These are phyloP conservation scores for Cicer yamashitae DNA, from an alignment of 306 rosid species.

Conservation along the genomic window DNA sequence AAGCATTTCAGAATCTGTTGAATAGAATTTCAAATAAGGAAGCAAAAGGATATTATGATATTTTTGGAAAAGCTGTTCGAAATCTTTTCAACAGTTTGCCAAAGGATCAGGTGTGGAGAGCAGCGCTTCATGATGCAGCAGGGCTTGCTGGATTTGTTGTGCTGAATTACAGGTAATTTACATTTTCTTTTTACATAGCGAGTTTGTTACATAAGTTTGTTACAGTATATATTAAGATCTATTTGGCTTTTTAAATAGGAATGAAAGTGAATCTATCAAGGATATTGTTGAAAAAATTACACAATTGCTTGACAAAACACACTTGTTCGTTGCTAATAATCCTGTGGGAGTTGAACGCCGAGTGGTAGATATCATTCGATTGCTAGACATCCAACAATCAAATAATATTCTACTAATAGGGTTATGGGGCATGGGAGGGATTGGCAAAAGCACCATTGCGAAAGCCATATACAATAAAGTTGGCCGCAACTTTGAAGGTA, in stretches of 20 bases:
- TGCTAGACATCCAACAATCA: neutral
- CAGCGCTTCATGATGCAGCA: too few species aligned
- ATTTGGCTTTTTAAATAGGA: neutral
- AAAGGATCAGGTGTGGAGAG: too few species aligned
- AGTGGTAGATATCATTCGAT: neutral
- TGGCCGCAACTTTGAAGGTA: neutral
- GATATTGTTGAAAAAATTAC: conserved; percentile 9
- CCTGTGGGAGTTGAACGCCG: conserved; percentile 33
- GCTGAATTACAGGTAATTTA: too few species aligned
- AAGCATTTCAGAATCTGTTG: too few species aligned
- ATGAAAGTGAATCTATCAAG: conserved; percentile 21
- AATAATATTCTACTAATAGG: neutral
- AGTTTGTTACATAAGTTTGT: too few species aligned
- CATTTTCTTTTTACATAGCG: too few species aligned
- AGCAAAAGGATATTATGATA: too few species aligned
- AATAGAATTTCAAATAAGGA: too few species aligned
- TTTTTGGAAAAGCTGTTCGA: too few species aligned
- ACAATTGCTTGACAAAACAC: conserved; percentile 9
- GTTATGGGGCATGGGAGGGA: conserved; percentile 37
- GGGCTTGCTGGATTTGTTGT: too few species aligned
- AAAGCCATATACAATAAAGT: neutral
- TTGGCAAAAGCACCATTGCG: neutral
- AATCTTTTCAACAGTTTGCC: too few species aligned
- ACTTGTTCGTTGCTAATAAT: conserved; percentile 9
- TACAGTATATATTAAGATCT: too few species aligned